These are phyloP conservation scores for Aspergillus tanneri DNA, from an alignment of 2,329 filamentous ascomycete genomes.

Conservation along the genomic window DNA sequence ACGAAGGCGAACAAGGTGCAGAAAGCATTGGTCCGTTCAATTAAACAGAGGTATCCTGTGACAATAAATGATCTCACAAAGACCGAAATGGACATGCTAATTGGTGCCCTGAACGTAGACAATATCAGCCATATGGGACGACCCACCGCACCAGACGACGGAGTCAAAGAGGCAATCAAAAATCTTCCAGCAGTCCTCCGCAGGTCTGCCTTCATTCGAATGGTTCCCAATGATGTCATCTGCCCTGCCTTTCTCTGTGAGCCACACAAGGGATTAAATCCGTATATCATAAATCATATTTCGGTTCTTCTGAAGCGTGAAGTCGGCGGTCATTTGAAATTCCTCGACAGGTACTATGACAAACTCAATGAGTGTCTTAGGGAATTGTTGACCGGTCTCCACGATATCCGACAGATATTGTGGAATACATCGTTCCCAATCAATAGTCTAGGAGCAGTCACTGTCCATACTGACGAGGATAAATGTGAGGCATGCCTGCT, in stretches of 20 bases:
- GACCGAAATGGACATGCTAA: constrained; percentile 24
- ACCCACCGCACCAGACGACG: not conserved
- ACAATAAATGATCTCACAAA: constrained; percentile 21
- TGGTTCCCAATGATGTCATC: constrained; percentile 19
- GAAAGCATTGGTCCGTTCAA: not conserved
- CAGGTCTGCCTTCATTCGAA: constrained; percentile 14
- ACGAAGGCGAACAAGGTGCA: too few species aligned
- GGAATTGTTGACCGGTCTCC: constrained; percentile 20
- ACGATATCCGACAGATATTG: constrained; percentile 36
- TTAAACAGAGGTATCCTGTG: constrained; percentile 18
- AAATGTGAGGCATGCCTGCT: constrained; percentile 44
- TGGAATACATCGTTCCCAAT: constrained; percentile 13
- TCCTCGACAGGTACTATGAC: constrained; percentile 21
- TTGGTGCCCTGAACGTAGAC: constrained; percentile 24
- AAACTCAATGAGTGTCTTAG: constrained; percentile 13
- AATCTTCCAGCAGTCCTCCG: constrained; percentile 13
- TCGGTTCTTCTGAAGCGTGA: constrained; percentile 24
- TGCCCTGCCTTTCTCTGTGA: constrained; percentile 23
- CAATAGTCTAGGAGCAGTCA: too few species aligned
- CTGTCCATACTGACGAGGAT: too few species aligned
- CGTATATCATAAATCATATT: constrained; percentile 21
- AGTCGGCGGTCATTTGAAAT: constrained; percentile 23
- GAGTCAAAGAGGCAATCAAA: constrained; percentile 11
- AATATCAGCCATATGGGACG: constrained; percentile 3
- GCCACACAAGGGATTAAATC: constrained; percentile 25